Evolutionary conservation across 805 yeast species (phyloP).

Genomic region (Suhomyces faveliae): DNA sequence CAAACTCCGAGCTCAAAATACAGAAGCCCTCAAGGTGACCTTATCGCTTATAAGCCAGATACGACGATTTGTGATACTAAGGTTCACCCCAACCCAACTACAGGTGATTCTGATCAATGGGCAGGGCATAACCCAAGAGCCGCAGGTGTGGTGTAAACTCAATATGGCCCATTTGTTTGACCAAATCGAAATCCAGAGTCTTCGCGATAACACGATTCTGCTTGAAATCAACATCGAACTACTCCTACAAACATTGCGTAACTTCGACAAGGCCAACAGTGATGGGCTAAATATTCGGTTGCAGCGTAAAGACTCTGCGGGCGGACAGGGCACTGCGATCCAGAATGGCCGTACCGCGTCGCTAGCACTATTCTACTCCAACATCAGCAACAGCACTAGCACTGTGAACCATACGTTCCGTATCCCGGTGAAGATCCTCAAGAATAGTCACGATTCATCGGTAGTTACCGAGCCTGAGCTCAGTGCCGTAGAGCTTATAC

Average conservation of each 20-base stretch:
- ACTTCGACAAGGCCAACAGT: slow-evolving; percentile 53
- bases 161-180: slow-evolving; percentile 45
- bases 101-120: slow-evolving; percentile 47
- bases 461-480: slow-evolving; percentile 62
- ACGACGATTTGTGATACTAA: slow-evolving; percentile 54
- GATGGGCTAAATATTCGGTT: slow-evolving; percentile 51
- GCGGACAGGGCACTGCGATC: slow-evolving; percentile 20
- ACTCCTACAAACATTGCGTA: slow-evolving; percentile 54
- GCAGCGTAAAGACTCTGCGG: slow-evolving; percentile 41
- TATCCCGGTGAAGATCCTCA: slow-evolving; percentile 66
- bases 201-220: slow-evolving; percentile 52
- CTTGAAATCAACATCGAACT: slow-evolving; percentile 65
- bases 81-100: slow-evolving; percentile 52
- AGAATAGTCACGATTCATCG: slow-evolving; percentile 50
- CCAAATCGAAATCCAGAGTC: slow-evolving; percentile 50
- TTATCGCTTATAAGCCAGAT: slow-evolving; percentile 50
- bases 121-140: slow-evolving; percentile 48
- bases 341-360: slow-evolving; percentile 46
- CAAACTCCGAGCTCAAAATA: slow-evolving; percentile 24
- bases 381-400: slow-evolving; percentile 39
- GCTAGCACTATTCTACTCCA: slow-evolving; percentile 55
- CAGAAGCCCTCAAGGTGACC: slow-evolving; percentile 35
- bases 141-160: slow-evolving; percentile 68
- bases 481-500: slow-evolving; percentile 51
- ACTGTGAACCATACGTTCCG: slow-evolving; percentile 63